Evolutionary conservation across 345 rosid species (phyloP).

Genomic region (Luvunga scandens): DNA sequence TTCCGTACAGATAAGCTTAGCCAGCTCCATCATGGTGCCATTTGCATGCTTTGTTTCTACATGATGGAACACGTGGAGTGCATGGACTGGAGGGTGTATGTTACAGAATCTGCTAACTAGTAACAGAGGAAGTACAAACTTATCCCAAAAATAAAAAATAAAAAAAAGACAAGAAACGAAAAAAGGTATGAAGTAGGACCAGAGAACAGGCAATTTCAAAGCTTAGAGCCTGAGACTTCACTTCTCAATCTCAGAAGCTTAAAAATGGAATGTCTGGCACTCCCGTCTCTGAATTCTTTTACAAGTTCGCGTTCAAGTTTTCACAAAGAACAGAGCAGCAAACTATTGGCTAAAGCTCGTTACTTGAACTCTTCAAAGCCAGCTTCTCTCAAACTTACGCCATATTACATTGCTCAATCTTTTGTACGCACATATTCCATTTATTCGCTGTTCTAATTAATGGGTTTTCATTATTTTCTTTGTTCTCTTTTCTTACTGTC

Average conservation of each 20-base stretch:
- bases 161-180: too few species aligned
- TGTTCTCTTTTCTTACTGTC: not conserved
- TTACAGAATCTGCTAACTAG: too few species aligned
- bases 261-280: constrained; percentile 42
- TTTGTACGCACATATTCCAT: constrained; percentile 21
- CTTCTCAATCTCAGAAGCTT: not conserved
- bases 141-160: too few species aligned
- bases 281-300: constrained; percentile 34
- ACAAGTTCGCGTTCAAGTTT: constrained; percentile 12
- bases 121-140: not conserved
- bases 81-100: too few species aligned
- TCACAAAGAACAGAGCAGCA: constrained; percentile 6
- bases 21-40: too few species aligned
- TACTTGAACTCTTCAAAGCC: constrained; percentile 20
- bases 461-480: not conserved
- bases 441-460: constrained; percentile 8
- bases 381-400: constrained; percentile 16
- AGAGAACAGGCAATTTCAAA: not conserved
- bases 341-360: constrained; percentile 15
- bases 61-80: too few species aligned
- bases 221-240: not conserved
- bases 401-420: constrained; percentile 14
- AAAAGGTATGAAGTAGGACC: not conserved
- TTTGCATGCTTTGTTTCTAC: too few species aligned
- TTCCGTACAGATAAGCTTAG: too few species aligned